A percentile compares a stretch with the other conserved stretches of the same genome.
phyloP scores from a whole-genome alignment of 2,329 filamentous ascomycete species.

The Colletotrichum cuscutae region DNA sequence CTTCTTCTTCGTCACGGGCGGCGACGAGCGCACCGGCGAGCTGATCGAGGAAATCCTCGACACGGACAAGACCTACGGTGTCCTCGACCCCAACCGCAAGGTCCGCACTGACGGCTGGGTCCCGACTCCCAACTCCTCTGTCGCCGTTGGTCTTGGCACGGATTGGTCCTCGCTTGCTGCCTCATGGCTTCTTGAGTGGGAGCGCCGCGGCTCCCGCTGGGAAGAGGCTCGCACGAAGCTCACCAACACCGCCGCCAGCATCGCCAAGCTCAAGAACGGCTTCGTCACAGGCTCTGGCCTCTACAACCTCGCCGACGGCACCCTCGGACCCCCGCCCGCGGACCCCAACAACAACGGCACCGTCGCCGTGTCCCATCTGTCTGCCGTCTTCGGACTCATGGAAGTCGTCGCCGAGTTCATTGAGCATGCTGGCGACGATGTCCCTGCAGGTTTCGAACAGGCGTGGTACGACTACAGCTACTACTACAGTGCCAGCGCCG shows the following conservation, averaged over 20 bases:
- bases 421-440: conserved; percentile 56
- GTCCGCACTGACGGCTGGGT: conserved; percentile 63
- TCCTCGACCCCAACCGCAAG: conserved; percentile 68
- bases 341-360: conserved; percentile 63
- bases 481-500: conserved; percentile 61
- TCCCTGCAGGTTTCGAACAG: conserved; percentile 60
- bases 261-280: conserved; percentile 65
- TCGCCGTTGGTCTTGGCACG: conserved; percentile 65
- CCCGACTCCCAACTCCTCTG: conserved; percentile 51
- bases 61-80: conserved; percentile 61
- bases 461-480: conserved; percentile 70
- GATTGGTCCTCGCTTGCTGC: conserved; percentile 69
- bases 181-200: conserved; percentile 70
- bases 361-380: conserved; percentile 65
- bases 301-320: conserved; percentile 61
- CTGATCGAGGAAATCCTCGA: conserved; percentile 62
- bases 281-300: conserved; percentile 67
- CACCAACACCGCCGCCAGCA: conserved; percentile 58
- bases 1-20: conserved; percentile 67
- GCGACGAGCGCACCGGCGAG: conserved; percentile 67
- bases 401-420: conserved; percentile 68
- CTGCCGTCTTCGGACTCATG: conserved; percentile 66
- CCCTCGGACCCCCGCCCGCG: conserved; percentile 60
- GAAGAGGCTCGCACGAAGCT: conserved; percentile 63
- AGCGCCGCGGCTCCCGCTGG: conserved; percentile 64